phyloP scores from a whole-genome alignment of 139 green algal species.

The Ulvella scutata region DNA sequence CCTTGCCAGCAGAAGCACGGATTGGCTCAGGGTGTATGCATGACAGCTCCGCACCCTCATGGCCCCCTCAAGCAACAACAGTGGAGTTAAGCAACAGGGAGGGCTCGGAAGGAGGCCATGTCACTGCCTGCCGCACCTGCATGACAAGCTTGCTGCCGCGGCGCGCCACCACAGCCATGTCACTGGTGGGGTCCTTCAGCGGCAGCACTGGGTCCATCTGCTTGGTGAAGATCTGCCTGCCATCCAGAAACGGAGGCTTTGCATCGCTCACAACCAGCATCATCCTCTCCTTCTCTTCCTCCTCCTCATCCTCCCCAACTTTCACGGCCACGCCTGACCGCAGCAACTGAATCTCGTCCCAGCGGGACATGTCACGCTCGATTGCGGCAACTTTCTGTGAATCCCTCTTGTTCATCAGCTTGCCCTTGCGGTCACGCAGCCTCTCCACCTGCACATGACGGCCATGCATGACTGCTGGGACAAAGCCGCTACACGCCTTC shows the following conservation, averaged over 20 bases:
- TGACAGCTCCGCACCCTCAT: too few relatives aligned
- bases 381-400: background rate
- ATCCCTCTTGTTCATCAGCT: background rate
- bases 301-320: constrained; percentile 65
- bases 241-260: constrained; percentile 90
- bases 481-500: background rate
- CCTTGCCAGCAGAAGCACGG: too few relatives aligned
- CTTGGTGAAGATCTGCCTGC: constrained; percentile 73
- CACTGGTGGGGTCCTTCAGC: constrained; percentile 82
- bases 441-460: background rate
- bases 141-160: constrained; percentile 46
- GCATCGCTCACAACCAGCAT: constrained; percentile 95
- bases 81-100: too few relatives aligned
- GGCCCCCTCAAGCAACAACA: too few relatives aligned
- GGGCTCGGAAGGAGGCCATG: too few relatives aligned
- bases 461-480: background rate
- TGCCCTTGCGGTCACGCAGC: background rate
- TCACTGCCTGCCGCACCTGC: background rate
- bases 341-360: background rate
- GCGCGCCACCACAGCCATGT: constrained; percentile 90
- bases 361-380: constrained; percentile 3
- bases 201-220: constrained; percentile 76
- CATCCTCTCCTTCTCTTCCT: constrained; percentile 62
- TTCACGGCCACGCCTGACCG: constrained; percentile 10
- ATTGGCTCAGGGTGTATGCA: too few relatives aligned